phyloP scores from a whole-genome alignment of 768 basidiomycete species.

The Collybia sp. region DNA sequence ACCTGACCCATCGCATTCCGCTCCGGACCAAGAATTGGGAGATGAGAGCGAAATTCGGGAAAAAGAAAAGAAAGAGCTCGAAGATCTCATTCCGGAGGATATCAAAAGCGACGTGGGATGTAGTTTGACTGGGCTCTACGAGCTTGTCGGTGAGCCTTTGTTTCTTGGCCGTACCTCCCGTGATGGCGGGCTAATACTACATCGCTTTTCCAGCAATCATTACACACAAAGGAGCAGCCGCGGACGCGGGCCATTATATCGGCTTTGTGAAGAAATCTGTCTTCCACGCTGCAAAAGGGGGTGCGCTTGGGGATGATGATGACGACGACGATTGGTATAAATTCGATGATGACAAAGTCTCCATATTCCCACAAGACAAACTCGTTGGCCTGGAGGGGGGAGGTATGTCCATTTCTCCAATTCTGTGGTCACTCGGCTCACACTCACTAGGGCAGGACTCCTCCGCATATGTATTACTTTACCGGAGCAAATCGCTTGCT shows the following conservation, averaged over 20 bases:
- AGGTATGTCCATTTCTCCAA: constrained; percentile 28
- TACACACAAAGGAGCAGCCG: constrained; percentile 94
- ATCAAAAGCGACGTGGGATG: constrained; percentile 66
- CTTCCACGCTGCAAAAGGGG: constrained; percentile 41
- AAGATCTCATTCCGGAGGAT: constrained; percentile 56
- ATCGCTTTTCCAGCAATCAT: constrained; percentile 64
- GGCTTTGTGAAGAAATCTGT: constrained; percentile 82
- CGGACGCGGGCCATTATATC: constrained; percentile 95
- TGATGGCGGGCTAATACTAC: neutral
- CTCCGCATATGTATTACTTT: constrained; percentile 85
- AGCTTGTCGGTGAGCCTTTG: constrained; percentile 71
- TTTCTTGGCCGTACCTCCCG: neutral
- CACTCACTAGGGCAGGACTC: constrained; percentile 66
- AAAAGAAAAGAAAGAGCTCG: constrained; percentile 63
- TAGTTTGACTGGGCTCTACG: constrained; percentile 82
- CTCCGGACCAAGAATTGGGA: constrained; percentile 39
- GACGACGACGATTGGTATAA: constrained; percentile 90
- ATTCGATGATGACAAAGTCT: constrained; percentile 95
- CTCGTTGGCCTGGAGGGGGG: constrained; percentile 84
- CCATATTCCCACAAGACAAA: constrained; percentile 81
- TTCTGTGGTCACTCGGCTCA: neutral
- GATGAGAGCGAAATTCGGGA: constrained; percentile 62
- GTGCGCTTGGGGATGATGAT: constrained; percentile 34
- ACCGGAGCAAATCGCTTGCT: constrained; percentile 52
- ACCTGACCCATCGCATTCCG: constrained; percentile 12